These are phyloP conservation scores for Verticillium klebahnii DNA, from an alignment of 2,329 filamentous ascomycete genomes.

Conservation along the genomic window DNA sequence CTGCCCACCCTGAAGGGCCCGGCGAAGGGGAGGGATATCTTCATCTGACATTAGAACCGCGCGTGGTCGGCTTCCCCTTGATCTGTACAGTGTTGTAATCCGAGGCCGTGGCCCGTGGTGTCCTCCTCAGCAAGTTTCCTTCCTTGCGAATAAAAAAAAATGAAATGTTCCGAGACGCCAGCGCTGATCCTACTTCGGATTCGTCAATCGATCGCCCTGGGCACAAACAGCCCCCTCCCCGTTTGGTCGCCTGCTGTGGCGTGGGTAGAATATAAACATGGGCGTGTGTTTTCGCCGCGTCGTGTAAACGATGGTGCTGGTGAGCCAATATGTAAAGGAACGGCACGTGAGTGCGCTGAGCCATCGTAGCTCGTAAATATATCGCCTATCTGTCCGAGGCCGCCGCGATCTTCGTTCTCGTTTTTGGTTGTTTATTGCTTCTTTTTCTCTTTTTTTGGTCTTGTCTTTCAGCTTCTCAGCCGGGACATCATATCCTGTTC, in stretches of 20 bases:
- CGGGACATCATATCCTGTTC: constrained; percentile 43
- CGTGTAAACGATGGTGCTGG: not conserved
- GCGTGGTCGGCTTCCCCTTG: not conserved
- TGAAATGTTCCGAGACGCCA: constrained; percentile 9
- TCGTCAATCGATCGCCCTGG: not conserved
- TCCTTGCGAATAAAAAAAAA: constrained; percentile 1
- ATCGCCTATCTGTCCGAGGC: not conserved
- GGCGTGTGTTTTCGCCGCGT: not conserved
- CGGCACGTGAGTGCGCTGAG: constrained; percentile 2
- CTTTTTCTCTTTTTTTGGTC: too few relatives aligned
- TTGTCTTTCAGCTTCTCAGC: constrained; percentile 4
- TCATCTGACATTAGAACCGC: not conserved
- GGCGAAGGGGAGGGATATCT: not conserved
- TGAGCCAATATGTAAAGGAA: constrained; percentile 1
- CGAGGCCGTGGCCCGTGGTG: not conserved
- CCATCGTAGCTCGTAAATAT: not conserved
- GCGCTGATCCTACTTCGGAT: constrained; percentile 8
- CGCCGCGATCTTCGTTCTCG: not conserved
- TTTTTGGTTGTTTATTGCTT: constrained; percentile 1
- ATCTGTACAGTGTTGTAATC: not conserved
- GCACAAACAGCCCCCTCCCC: constrained; percentile 5
- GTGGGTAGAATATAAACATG: not conserved
- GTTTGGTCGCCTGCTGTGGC: constrained; percentile 4
- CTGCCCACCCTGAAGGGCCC: not conserved
- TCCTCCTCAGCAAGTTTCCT: not conserved